Evolutionary conservation across 345 rosid genomes (phyloP).

Genomic region (Salix udensis): DNA sequence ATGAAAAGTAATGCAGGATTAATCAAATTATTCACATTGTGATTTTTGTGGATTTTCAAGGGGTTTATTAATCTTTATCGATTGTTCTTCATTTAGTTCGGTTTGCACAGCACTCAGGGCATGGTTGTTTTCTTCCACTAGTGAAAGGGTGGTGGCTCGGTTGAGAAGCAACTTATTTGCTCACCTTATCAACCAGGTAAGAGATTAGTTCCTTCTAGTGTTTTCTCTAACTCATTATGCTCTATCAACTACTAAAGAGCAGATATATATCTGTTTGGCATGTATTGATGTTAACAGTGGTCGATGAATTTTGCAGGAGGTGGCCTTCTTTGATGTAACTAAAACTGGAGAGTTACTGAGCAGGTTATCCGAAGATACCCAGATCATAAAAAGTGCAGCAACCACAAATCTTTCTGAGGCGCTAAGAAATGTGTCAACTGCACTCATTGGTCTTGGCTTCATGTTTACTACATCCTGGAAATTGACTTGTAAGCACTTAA

Average conservation of each 20-base stretch:
- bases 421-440: constrained; percentile 39
- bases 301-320: constrained; percentile 29
- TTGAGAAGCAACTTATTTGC: constrained; percentile 42
- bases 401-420: constrained; percentile 54
- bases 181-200: constrained; percentile 46
- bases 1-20: too few relatives aligned
- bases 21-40: neutral
- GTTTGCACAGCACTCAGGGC: constrained; percentile 48
- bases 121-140: constrained; percentile 45
- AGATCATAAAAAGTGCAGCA: constrained; percentile 53
- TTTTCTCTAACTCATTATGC: neutral
- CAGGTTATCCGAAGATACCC: constrained; percentile 52
- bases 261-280: too few relatives aligned
- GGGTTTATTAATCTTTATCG: neutral
- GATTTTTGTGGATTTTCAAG: neutral
- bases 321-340: constrained; percentile 51
- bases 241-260: neutral
- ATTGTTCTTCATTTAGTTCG: constrained; percentile 26
- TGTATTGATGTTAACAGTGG: neutral
- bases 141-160: constrained; percentile 55
- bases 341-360: constrained; percentile 52
- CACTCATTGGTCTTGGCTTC: constrained; percentile 38
- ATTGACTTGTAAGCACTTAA: constrained; percentile 35
- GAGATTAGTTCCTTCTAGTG: neutral
- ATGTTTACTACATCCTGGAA: constrained; percentile 51